Percentiles rank a stretch among this genome's conserved stretches.
Conservation (phyloP, 768 basidiomycete genomes). For the Stropharia rugosoannulata region DNA sequence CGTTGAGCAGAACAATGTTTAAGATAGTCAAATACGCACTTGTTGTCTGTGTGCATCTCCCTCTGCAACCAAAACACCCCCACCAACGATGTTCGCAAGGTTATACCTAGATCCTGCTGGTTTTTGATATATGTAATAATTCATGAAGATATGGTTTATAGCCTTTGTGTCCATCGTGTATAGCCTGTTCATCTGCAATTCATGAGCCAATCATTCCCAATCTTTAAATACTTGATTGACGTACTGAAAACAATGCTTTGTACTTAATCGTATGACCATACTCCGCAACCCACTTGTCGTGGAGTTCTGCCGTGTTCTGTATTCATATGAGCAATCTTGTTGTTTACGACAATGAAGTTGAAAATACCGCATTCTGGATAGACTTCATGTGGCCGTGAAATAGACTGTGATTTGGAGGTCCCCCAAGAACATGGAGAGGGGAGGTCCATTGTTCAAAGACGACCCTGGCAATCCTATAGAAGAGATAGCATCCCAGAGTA, state of each 20-base stretch:
- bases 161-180: slow-evolving; percentile 64
- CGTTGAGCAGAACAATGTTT: neutral
- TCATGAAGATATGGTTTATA: slow-evolving; percentile 60
- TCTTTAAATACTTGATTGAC: slow-evolving; percentile 8
- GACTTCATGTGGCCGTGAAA: slow-evolving; percentile 49
- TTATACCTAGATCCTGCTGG: slow-evolving; percentile 35
- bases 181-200: slow-evolving; percentile 32
- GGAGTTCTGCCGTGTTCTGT: slow-evolving; percentile 34
- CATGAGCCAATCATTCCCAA: neutral
- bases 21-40: slow-evolving; percentile 19
- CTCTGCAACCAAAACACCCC: slow-evolving; percentile 49
- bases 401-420: slow-evolving; percentile 42
- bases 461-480: slow-evolving; percentile 27
- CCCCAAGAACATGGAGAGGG: slow-evolving; percentile 45
- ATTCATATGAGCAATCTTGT: neutral
- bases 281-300: slow-evolving; percentile 46
- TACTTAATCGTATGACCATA: slow-evolving; percentile 48
- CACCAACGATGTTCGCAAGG: slow-evolving; percentile 42
- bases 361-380: slow-evolving; percentile 38
- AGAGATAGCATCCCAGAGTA: slow-evolving; percentile 21
- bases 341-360: neutral
- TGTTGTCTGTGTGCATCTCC: slow-evolving; percentile 47
- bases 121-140: slow-evolving; percentile 56
- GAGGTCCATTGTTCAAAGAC: slow-evolving; percentile 34
- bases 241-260: slow-evolving; percentile 41